Percentiles rank a stretch among this genome's conserved stretches.
Evolutionary conservation across 176 grass and related monocot species (phyloP).

Genomic region (Eleusine coracana): DNA sequence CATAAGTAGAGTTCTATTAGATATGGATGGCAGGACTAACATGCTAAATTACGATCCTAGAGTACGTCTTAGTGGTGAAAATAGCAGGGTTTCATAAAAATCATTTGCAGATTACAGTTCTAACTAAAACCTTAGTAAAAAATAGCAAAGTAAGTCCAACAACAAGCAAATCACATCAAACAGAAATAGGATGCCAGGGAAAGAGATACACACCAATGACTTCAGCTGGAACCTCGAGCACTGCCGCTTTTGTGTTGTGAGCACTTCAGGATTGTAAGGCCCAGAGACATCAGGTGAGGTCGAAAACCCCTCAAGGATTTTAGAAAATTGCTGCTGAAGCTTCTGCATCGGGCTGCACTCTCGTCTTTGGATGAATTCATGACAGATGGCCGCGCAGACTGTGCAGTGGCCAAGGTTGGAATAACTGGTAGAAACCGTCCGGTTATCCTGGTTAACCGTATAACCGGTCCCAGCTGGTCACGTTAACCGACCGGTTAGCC

Average conservation of each 20-base stretch:
- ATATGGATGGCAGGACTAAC: too few species aligned
- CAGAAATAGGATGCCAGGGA: constrained; percentile 18
- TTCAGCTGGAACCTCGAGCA: constrained; percentile 93
- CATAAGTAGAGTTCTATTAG: too few species aligned
- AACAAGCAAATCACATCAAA: constrained; percentile 18
- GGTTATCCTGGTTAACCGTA: too few species aligned
- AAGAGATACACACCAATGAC: constrained; percentile 62
- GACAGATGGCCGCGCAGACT: constrained; percentile 61
- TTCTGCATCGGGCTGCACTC: constrained; percentile 73
- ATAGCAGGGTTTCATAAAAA: constrained; percentile 6
- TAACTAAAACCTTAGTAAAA: constrained; percentile 22
- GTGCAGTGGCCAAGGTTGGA: constrained; percentile 35
- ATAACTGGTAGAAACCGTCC: too few species aligned
- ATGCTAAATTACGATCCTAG: too few species aligned
- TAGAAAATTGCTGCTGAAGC: constrained; percentile 78
- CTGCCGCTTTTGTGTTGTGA: constrained; percentile 89
- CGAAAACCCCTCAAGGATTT: constrained; percentile 77
- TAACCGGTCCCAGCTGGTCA: too few species aligned
- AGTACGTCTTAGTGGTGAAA: background rate
- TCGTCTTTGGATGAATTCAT: constrained; percentile 73
- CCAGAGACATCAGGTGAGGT: constrained; percentile 68
- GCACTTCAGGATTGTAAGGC: constrained; percentile 88
- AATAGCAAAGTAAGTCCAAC: constrained; percentile 24
- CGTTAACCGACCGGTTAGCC: too few species aligned
- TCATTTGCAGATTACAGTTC: constrained; percentile 17